Conservation (phyloP, 2,329 filamentous ascomycete genomes). For the Cytospora schulzeri region DNA sequence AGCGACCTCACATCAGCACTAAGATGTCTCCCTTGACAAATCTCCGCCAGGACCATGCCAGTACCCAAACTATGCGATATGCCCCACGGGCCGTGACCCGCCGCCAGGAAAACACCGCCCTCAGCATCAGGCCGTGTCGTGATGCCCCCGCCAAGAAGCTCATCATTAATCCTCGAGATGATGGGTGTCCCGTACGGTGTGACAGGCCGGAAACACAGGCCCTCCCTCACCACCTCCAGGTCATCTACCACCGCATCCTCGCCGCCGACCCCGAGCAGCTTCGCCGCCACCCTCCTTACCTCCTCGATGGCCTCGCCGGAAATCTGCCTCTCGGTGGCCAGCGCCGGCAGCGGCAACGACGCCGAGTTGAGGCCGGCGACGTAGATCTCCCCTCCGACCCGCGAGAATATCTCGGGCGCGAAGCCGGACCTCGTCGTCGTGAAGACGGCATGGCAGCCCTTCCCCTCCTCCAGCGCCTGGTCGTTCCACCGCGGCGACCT, state of each 20-base stretch:
- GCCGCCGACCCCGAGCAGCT: constrained; percentile 46
- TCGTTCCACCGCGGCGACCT: constrained; percentile 60
- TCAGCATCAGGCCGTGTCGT: constrained; percentile 44
- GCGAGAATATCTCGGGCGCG: constrained; percentile 71
- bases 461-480: constrained; percentile 43
- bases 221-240: constrained; percentile 64
- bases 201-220: constrained; percentile 73
- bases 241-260: constrained; percentile 53
- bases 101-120: constrained; percentile 70
- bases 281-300: constrained; percentile 51
- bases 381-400: constrained; percentile 69
- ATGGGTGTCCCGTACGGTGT: constrained; percentile 66
- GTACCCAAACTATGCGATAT: constrained; percentile 67
- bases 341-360: constrained; percentile 59
- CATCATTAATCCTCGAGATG: constrained; percentile 58
- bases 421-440: constrained; percentile 60
- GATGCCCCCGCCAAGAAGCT: constrained; percentile 53
- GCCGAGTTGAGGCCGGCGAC: constrained; percentile 71
- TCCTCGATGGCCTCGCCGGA: constrained; percentile 49
- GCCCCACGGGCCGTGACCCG: constrained; percentile 79
- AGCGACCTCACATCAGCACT: constrained; percentile 63
- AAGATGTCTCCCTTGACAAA: constrained; percentile 60
- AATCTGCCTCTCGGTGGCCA: constrained; percentile 53
- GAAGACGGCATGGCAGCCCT: constrained; percentile 69
- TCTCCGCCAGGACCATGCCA: constrained; percentile 69